Evolutionary conservation across 352 stramenopile genomes (phyloP).

Genomic region (Aphanomyces invadans): DNA sequence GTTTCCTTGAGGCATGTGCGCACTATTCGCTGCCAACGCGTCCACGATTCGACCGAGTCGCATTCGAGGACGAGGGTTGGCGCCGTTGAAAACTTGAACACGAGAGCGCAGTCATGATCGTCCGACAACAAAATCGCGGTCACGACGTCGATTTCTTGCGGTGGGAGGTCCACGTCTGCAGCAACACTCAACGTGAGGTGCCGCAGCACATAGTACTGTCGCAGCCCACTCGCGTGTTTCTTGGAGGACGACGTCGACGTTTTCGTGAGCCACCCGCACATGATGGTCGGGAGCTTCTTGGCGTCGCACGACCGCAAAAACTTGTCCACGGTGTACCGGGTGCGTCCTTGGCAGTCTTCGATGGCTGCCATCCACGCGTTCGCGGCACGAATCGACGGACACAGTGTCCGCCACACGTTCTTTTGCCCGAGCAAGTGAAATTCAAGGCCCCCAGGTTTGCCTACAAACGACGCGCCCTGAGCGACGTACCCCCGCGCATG

Average conservation of each 20-base stretch:
- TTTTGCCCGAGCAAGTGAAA: slow-evolving; percentile 53
- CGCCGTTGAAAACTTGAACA: slow-evolving; percentile 53
- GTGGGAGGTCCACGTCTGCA: slow-evolving; percentile 71
- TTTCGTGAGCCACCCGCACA: slow-evolving; percentile 72
- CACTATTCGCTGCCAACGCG: slow-evolving; percentile 13
- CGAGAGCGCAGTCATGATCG: slow-evolving; percentile 57
- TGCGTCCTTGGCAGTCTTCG: slow-evolving; percentile 6
- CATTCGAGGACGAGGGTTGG: slow-evolving; percentile 30
- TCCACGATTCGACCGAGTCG: slow-evolving; percentile 12
- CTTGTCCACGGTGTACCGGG: slow-evolving; percentile 15
- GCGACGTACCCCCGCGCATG: neutral
- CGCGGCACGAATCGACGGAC: slow-evolving; percentile 9
- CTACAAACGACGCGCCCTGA: neutral
- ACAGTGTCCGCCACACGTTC: slow-evolving; percentile 41
- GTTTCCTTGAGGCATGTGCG: slow-evolving; percentile 22
- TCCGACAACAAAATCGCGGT: slow-evolving; percentile 54
- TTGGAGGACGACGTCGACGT: slow-evolving; percentile 25
- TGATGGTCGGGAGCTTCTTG: slow-evolving; percentile 60
- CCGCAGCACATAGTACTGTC: slow-evolving; percentile 75
- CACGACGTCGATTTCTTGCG: slow-evolving; percentile 54
- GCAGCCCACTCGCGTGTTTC: slow-evolving; percentile 27
- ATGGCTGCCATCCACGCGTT: slow-evolving; percentile 17
- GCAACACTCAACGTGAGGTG: slow-evolving; percentile 55
- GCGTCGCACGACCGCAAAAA: slow-evolving; percentile 28
- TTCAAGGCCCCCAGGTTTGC: slow-evolving; percentile 53